Conservation (phyloP, 208 protist species). For the Crithidia brevicula region DNA sequence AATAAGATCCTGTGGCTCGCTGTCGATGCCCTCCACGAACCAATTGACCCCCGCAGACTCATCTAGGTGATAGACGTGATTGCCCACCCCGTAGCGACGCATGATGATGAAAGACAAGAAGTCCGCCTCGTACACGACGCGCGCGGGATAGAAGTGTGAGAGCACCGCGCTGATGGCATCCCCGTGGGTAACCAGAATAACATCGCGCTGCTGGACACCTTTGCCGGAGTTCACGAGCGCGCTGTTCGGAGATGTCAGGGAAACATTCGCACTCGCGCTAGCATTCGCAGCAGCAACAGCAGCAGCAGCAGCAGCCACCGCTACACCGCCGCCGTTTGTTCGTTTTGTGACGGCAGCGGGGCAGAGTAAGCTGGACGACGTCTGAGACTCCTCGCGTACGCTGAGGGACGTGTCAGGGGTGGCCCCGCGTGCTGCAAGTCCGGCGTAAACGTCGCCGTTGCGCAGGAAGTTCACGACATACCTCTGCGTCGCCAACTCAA, state of each 20-base stretch:
- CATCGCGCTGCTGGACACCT: conserved; percentile 9
- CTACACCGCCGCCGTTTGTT: background rate
- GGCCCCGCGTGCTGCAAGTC: background rate
- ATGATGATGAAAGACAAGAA: conserved; percentile 83
- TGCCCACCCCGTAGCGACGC: conserved; percentile 31
- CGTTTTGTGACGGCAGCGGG: conserved; percentile 8
- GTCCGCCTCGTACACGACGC: conserved; percentile 72
- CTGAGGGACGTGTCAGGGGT: background rate
- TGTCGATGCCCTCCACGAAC: conserved; percentile 51
- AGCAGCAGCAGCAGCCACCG: background rate
- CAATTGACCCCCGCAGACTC: conserved; percentile 60
- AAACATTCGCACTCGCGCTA: too few relatives aligned
- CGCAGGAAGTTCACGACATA: conserved; percentile 44
- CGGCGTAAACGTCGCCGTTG: conserved; percentile 34
- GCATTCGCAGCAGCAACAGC: background rate
- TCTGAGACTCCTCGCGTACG: background rate
- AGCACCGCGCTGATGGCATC: conserved; percentile 76
- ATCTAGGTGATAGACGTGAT: conserved; percentile 50
- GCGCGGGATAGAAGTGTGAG: conserved; percentile 62
- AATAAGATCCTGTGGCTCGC: conserved; percentile 37
- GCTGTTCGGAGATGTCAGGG: background rate
- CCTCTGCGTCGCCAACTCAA: conserved; percentile 47
- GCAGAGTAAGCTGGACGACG: background rate
- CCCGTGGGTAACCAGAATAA: conserved; percentile 82
- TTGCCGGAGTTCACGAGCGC: background rate